phyloP scores from a whole-genome alignment of 1,284 basidiomycete species.

The Afroboletus lepidellus region DNA sequence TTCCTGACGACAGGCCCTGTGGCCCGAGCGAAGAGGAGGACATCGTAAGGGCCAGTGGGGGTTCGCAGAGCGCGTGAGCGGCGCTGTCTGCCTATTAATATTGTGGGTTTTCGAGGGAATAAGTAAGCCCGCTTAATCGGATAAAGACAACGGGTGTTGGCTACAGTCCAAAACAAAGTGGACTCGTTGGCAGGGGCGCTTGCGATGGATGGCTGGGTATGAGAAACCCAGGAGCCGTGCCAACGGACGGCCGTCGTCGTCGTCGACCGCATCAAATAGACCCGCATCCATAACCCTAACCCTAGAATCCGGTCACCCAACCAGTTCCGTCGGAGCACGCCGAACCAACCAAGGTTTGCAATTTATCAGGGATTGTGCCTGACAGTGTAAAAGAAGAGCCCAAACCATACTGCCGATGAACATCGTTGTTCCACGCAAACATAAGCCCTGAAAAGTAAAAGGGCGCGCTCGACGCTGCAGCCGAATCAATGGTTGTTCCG shows the following conservation, averaged over 20 bases:
- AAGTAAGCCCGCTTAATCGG: background rate
- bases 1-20: background rate
- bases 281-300: constrained; percentile 13
- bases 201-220: constrained; percentile 3
- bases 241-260: background rate
- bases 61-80: constrained; percentile 5
- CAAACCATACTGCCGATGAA: no score
- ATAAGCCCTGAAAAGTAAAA: no score
- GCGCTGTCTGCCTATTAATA: constrained; percentile 19
- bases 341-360: background rate
- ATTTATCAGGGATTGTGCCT: background rate
- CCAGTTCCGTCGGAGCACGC: constrained; percentile 9
- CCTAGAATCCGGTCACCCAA: background rate
- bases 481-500: no score
- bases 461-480: no score
- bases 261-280: background rate
- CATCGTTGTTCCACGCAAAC: no score
- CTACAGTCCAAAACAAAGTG: background rate
- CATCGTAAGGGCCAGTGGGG: constrained; percentile 11
- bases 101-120: background rate
- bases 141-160: background rate
- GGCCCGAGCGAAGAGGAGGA: background rate
- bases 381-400: background rate
- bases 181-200: constrained; percentile 4
- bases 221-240: background rate